These are phyloP conservation scores for Neurospora hispaniola DNA, from an alignment of 495 filamentous ascomycete genomes.

Conservation along the genomic window DNA sequence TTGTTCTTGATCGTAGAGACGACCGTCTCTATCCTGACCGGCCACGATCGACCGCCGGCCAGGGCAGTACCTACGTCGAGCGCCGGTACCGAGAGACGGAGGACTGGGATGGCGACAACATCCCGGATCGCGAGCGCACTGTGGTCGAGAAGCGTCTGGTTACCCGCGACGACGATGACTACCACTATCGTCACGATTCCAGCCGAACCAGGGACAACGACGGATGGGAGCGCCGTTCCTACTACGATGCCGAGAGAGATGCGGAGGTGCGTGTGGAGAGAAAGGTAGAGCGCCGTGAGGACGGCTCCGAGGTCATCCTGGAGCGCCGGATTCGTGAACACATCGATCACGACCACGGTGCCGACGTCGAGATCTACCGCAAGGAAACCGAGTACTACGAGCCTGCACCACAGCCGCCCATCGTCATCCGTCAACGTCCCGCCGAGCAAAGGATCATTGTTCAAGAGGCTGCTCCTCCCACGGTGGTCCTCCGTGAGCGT, in stretches of 20 bases:
- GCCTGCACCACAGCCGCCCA: constrained; percentile 44
- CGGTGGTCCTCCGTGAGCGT: constrained; percentile 54
- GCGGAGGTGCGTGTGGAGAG: constrained; percentile 35
- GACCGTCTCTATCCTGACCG: constrained; percentile 37
- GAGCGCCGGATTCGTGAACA: constrained; percentile 38
- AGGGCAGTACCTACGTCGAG: constrained; percentile 27
- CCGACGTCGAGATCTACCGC: constrained; percentile 50
- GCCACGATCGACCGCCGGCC: constrained; percentile 33
- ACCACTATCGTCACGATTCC: constrained; percentile 11
- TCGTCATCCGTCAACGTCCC: constrained; percentile 53
- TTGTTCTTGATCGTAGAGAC: constrained; percentile 38
- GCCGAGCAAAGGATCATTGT: constrained; percentile 63
- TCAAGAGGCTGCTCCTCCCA: constrained; percentile 54
- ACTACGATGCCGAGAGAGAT: constrained; percentile 30
- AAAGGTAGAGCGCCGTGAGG: constrained; percentile 30
- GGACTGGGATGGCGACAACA: constrained; percentile 23
- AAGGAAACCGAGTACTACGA: constrained; percentile 61
- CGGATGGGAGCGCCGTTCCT: constrained; percentile 32
- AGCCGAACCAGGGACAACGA: constrained; percentile 16
- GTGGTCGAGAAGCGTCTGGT: constrained; percentile 20
- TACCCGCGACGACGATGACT: constrained; percentile 22
- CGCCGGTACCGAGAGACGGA: constrained; percentile 36
- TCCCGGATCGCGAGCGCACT: constrained; percentile 14
- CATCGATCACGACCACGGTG: constrained; percentile 30
- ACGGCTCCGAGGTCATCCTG: constrained; percentile 33